Conservation (phyloP, 805 yeast species). For the Ogataea trehaloabstinens region DNA sequence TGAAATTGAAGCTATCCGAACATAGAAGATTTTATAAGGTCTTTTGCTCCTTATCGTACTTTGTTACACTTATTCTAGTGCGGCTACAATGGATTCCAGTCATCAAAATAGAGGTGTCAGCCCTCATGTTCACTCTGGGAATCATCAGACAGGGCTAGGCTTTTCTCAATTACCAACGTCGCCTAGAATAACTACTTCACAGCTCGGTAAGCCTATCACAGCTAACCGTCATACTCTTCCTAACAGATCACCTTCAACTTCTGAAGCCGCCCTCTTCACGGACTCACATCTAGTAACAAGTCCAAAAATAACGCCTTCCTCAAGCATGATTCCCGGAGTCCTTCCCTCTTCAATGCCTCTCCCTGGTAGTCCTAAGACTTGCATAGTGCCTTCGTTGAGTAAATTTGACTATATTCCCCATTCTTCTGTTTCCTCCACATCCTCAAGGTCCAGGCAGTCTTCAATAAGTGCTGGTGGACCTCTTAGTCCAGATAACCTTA, state of each 20-base stretch:
- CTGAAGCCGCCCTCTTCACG: conserved; percentile 13
- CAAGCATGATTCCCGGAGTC: background rate
- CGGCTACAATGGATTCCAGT: background rate
- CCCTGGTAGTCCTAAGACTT: conserved; percentile 12
- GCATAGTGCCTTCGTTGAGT: conserved; percentile 9
- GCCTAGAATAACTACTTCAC: conserved; percentile 13
- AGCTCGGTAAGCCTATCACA: conserved; percentile 17
- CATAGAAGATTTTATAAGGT: too few species aligned
- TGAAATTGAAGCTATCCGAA: too few species aligned
- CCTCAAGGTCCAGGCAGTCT: conserved; percentile 18
- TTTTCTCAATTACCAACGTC: conserved; percentile 8
- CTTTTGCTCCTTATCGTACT: too few species aligned
- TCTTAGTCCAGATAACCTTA: conserved; percentile 44
- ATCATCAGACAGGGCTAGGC: background rate
- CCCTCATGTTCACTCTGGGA: background rate
- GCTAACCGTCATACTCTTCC: conserved; percentile 22
- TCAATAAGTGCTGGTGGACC: conserved; percentile 15
- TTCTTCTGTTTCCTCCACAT: conserved; percentile 22
- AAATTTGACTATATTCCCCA: conserved; percentile 17
- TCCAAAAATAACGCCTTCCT: conserved; percentile 14
- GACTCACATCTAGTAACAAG: conserved; percentile 15
- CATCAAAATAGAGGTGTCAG: background rate
- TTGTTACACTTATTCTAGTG: background rate
- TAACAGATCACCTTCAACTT: conserved; percentile 21
- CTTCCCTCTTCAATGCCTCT: conserved; percentile 2